Conservation (phyloP, 768 basidiomycete species). For the Hypholoma sublateritium region DNA sequence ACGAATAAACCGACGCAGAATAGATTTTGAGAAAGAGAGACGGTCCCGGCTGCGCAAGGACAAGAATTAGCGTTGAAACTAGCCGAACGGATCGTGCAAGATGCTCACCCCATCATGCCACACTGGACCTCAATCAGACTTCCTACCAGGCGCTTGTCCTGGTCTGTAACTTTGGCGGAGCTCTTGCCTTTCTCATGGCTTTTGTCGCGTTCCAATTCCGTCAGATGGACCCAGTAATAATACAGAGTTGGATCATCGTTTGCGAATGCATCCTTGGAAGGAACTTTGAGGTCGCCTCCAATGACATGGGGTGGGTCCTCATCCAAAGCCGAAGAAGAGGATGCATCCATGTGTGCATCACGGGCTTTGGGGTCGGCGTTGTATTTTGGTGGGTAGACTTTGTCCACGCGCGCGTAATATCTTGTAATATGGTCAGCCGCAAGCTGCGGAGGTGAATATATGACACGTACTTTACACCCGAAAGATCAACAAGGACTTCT, state of each 20-base stretch:
- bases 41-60: constrained; percentile 77
- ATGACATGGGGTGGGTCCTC: constrained; percentile 65
- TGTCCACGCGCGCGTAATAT: constrained; percentile 79
- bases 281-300: constrained; percentile 76
- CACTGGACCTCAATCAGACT: constrained; percentile 84
- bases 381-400: constrained; percentile 70
- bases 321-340: constrained; percentile 42
- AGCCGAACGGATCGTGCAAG: constrained; percentile 1
- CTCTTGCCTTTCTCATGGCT: constrained; percentile 60
- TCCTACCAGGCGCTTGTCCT: constrained; percentile 65
- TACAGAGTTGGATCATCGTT: constrained; percentile 83
- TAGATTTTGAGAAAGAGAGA: constrained; percentile 93
- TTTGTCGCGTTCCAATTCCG: constrained; percentile 74
- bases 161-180: constrained; percentile 49
- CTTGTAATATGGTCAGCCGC: constrained; percentile 37
- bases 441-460: constrained; percentile 2
- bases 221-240: constrained; percentile 84
- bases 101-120: constrained; percentile 72
- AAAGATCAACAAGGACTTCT: constrained; percentile 87
- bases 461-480: constrained; percentile 74
- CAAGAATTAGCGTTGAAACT: not conserved
- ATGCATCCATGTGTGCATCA: constrained; percentile 50
- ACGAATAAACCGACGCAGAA: constrained; percentile 92
- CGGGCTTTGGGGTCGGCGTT: constrained; percentile 43
- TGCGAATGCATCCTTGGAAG: constrained; percentile 65